These are phyloP conservation scores for Fusarium anguioides DNA, from an alignment of 2,329 filamentous ascomycete species.

Conservation along the genomic window DNA sequence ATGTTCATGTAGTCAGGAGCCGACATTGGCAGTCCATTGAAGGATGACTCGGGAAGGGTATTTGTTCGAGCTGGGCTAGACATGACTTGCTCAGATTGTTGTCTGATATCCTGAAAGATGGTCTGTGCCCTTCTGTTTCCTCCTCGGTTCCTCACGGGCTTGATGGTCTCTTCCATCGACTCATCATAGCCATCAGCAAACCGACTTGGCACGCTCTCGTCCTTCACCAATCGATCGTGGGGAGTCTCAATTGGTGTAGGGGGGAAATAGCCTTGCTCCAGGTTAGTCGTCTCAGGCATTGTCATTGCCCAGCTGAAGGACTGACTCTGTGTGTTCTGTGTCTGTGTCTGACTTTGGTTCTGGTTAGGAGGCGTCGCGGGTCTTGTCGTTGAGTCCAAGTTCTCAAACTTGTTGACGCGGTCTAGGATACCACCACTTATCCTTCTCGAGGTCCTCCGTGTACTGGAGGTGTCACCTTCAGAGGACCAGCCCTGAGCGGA, in stretches of 20 bases:
- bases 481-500: conserved; percentile 62
- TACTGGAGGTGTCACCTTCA: conserved; percentile 59
- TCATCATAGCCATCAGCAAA: conserved; percentile 72
- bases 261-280: conserved; percentile 67
- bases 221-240: conserved; percentile 58
- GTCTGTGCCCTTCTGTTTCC: conserved; percentile 59
- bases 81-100: conserved; percentile 62
- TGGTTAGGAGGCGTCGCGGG: conserved; percentile 73
- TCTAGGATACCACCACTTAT: conserved; percentile 72
- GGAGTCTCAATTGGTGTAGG: conserved; percentile 76
- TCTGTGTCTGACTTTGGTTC: conserved; percentile 58
- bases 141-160: conserved; percentile 59
- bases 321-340: conserved; percentile 69
- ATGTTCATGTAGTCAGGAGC: conserved; percentile 68
- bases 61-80: conserved; percentile 68
- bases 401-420: conserved; percentile 69
- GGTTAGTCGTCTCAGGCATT: conserved; percentile 12
- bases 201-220: conserved; percentile 57
- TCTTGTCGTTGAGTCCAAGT: conserved; percentile 61
- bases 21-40: conserved; percentile 65
- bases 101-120: conserved; percentile 69
- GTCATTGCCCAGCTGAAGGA: conserved; percentile 13
- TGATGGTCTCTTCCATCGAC: conserved; percentile 74
- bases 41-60: conserved; percentile 59
- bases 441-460: conserved; percentile 57